A percentile compares a stretch with the other conserved stretches of the same genome.
Conservation (phyloP, 148 eudicot genomes). For the Chenopodium quinoa region DNA sequence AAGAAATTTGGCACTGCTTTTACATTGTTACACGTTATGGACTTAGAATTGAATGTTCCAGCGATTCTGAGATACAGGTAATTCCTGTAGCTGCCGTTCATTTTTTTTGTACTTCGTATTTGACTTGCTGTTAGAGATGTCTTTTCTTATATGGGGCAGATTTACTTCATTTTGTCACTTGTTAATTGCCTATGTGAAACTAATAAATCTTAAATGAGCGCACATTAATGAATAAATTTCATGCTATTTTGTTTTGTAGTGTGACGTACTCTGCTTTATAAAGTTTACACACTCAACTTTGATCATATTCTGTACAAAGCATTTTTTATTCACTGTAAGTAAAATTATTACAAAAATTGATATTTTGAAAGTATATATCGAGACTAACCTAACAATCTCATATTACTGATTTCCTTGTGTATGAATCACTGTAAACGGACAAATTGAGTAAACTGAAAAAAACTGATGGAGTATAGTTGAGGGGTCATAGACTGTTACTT, state of each 20-base stretch:
- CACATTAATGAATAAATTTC: not conserved
- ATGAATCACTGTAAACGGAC: too few species aligned
- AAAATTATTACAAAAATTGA: too few species aligned
- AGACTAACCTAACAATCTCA: too few species aligned
- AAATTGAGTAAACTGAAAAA: too few species aligned
- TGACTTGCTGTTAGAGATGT: not conserved
- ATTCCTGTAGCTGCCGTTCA: not conserved
- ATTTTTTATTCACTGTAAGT: too few species aligned
- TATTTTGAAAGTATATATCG: too few species aligned
- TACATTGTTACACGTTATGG: conserved; percentile 72
- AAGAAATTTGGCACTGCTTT: conserved; percentile 64
- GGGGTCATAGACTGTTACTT: not conserved
- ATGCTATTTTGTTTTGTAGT: not conserved
- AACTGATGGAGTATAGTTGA: too few species aligned
- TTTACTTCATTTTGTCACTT: not conserved
- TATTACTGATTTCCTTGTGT: too few species aligned
- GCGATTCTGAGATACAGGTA: conserved; percentile 72
- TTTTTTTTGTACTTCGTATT: not conserved
- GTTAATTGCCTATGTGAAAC: not conserved
- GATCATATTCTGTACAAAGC: too few species aligned
- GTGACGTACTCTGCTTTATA: not conserved
- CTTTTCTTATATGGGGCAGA: not conserved
- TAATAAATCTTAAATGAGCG: not conserved
- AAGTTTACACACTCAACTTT: too few species aligned
- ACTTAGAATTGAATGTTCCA: conserved; percentile 78